phyloP scores from a whole-genome alignment of 352 stramenopile genomes.

The Phytophthora sansomeana region DNA sequence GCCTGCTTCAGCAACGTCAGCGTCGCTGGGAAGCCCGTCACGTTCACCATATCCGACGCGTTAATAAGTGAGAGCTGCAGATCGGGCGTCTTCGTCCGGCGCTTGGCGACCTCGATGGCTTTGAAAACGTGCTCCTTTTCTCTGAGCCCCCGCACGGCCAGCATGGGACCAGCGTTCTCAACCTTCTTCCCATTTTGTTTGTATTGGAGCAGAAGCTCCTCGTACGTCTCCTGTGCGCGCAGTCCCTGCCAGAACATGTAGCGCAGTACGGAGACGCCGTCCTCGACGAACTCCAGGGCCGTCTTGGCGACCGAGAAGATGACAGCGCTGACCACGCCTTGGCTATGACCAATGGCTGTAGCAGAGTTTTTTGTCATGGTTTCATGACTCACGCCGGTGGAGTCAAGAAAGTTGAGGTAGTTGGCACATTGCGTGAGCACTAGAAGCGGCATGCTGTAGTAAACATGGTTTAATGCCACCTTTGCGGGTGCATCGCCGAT shows the following conservation, averaged over 20 bases:
- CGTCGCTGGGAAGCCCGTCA: conserved; percentile 71
- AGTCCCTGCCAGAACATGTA: conserved; percentile 90
- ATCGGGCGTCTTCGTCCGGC: conserved; percentile 52
- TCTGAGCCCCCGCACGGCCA: conserved; percentile 69
- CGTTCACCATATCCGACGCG: conserved; percentile 56
- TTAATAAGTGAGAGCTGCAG: conserved; percentile 86
- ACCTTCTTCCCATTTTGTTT: conserved; percentile 42
- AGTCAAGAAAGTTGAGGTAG: conserved; percentile 77
- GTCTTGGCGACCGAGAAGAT: conserved; percentile 71
- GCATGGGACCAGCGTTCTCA: conserved; percentile 70
- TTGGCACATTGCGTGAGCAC: conserved; percentile 79
- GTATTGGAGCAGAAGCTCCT: conserved; percentile 37
- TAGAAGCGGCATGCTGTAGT: conserved; percentile 85
- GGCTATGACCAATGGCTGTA: conserved; percentile 74
- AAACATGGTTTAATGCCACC: conserved; percentile 45
- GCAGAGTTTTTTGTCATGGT: conserved; percentile 55
- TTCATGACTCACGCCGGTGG: conserved; percentile 60
- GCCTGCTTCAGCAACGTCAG: conserved; percentile 61
- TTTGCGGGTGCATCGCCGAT: conserved; percentile 21
- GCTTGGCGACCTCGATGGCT: conserved; percentile 58
- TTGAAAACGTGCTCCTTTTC: conserved; percentile 61
- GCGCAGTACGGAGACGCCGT: conserved; percentile 60
- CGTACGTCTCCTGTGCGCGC: conserved; percentile 65
- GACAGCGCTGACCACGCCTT: conserved; percentile 80
- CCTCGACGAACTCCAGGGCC: conserved; percentile 52